These are phyloP conservation scores for Bolboschoenus planiculmis DNA, from an alignment of 176 grass and related monocot genomes.

Conservation along the genomic window DNA sequence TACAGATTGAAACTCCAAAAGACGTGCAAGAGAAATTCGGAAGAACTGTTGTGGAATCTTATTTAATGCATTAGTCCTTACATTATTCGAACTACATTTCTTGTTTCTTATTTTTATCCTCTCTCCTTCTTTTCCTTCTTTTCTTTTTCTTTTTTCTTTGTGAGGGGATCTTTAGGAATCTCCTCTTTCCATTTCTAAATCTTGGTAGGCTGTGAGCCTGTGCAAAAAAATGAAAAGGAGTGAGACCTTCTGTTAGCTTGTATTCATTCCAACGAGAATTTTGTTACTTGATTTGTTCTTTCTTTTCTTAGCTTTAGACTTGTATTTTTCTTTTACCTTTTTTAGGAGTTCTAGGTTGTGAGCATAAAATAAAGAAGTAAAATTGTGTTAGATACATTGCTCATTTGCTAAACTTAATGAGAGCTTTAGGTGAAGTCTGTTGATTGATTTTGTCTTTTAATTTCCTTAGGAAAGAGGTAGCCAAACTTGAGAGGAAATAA, in stretches of 20 bases:
- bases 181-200: not conserved
- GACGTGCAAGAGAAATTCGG: slow-evolving; percentile 97
- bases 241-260: not conserved
- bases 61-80: slow-evolving; percentile 44
- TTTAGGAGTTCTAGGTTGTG: not conserved
- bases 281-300: not conserved
- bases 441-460: not conserved
- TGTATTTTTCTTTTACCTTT: not conserved
- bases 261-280: not conserved
- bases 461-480: not conserved
- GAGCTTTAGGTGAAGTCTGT: not conserved
- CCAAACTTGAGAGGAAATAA: not conserved
- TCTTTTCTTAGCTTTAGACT: not conserved
- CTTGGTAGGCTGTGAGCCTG: not conserved
- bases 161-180: not conserved
- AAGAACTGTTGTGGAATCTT: slow-evolving; percentile 84
- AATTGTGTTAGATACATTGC: not conserved
- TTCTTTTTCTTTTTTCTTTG: not conserved
- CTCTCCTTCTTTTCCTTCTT: not conserved
- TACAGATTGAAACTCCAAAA: slow-evolving; percentile 85
- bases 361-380: not conserved
- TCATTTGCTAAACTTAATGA: not conserved
- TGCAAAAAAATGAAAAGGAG: not conserved
- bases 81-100: not conserved
- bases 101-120: not conserved